phyloP scores from a whole-genome alignment of 2,329 filamentous ascomycete species.

The Tolypocladium paradoxum region DNA sequence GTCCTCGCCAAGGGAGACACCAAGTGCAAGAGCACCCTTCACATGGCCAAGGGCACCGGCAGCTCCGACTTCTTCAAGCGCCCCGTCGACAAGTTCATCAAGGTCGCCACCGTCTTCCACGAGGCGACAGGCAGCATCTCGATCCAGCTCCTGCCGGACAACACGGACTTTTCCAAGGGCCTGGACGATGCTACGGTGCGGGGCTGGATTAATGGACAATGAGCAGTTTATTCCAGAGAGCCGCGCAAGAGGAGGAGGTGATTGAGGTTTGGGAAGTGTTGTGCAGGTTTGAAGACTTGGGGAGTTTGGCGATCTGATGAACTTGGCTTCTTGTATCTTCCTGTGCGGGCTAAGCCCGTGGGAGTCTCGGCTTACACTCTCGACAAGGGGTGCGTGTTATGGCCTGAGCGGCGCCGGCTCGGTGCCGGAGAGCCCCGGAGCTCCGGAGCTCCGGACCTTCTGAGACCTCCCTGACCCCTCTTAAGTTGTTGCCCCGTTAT shows the following conservation, averaged over 20 bases:
- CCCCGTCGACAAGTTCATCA: constrained; percentile 47
- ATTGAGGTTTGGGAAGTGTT: neutral
- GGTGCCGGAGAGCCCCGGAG: no score
- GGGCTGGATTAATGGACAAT: constrained; percentile 17
- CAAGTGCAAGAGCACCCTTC: constrained; percentile 60
- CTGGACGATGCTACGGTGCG: constrained; percentile 28
- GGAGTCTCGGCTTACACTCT: no score
- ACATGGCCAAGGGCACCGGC: constrained; percentile 51
- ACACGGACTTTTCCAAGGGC: constrained; percentile 27
- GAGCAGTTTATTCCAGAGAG: constrained; percentile 13
- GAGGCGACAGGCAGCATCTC: constrained; percentile 37
- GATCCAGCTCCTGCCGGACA: constrained; percentile 40
- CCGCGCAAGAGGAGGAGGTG: neutral
- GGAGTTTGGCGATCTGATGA: neutral
- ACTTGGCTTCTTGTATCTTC: neutral
- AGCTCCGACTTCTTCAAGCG: constrained; percentile 63
- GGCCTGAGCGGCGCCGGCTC: no score
- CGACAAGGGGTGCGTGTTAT: no score
- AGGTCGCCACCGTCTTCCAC: constrained; percentile 53
- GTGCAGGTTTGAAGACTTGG: neutral
- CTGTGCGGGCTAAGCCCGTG: no score
- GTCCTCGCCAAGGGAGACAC: constrained; percentile 53
- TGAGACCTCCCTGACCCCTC: no score
- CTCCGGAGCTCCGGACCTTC: no score
- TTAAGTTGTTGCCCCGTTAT: no score